A percentile compares a stretch with the other conserved stretches of the same genome.
These are phyloP conservation scores for Phytophthora pini DNA, from an alignment of 352 stramenopile genomes.

Conservation along the genomic window DNA sequence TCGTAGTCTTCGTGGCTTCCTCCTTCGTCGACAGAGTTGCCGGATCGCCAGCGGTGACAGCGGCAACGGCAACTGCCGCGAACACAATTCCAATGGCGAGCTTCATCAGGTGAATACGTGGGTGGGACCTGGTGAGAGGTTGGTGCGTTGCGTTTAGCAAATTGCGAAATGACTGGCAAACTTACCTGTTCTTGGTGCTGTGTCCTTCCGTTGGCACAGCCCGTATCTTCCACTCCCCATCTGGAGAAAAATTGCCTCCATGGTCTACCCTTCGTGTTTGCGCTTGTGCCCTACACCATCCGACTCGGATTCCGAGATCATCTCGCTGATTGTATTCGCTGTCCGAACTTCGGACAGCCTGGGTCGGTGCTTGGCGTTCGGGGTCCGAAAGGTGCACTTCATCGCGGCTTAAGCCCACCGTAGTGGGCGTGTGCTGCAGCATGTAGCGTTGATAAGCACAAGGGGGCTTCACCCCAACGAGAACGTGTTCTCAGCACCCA, in stretches of 20 bases:
- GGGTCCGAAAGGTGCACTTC: no score
- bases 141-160: conserved; percentile 14
- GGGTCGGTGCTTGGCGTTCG: background rate
- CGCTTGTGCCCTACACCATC: conserved; percentile 21
- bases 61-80: conserved; percentile 18
- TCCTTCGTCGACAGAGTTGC: conserved; percentile 29
- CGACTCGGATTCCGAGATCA: conserved; percentile 3
- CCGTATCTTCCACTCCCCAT: conserved; percentile 30
- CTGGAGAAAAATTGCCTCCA: conserved; percentile 28
- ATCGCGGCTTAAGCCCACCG: background rate
- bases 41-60: conserved; percentile 13
- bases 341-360: conserved; percentile 17
- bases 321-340: conserved; percentile 10
- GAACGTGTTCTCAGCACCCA: no score
- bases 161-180: conserved; percentile 24
- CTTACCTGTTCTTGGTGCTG: background rate
- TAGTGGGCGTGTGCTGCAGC: no score
- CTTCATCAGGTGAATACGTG: conserved; percentile 17
- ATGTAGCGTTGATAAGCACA: no score
- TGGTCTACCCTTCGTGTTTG: conserved; percentile 2
- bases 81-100: conserved; percentile 22
- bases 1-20: conserved; percentile 25
- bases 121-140: conserved; percentile 14
- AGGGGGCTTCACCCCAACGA: no score
- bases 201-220: conserved; percentile 10